phyloP scores from a whole-genome alignment of 2,329 filamentous ascomycete species.

The Stagonosporopsis cucurbitacearum region DNA sequence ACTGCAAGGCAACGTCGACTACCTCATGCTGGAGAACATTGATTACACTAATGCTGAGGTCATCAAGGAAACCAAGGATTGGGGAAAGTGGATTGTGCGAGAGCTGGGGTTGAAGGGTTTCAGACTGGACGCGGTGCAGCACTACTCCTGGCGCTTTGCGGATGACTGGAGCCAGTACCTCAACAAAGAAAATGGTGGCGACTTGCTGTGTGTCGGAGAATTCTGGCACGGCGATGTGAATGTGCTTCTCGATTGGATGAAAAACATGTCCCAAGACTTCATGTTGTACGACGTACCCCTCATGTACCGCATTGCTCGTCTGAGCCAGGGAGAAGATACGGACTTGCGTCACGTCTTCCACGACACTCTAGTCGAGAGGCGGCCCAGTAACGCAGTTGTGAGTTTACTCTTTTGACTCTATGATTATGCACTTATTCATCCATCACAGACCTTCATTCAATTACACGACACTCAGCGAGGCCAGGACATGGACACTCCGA shows the following conservation, averaged over 20 bases:
- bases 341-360: not conserved
- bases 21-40: not conserved
- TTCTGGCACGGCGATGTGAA: not conserved
- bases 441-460: constrained; percentile 67
- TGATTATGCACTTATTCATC: too few relatives aligned
- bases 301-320: not conserved
- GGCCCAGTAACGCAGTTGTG: not conserved
- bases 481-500: constrained; percentile 62
- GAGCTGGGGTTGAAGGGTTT: not conserved
- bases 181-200: not conserved
- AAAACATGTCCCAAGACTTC: not conserved
- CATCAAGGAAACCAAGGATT: not conserved
- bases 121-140: not conserved
- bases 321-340: not conserved
- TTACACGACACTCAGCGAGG: constrained; percentile 68
- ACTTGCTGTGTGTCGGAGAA: not conserved
- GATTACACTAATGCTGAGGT: not conserved
- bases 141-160: not conserved
- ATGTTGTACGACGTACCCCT: not conserved
- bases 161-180: not conserved
- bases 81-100: not conserved
- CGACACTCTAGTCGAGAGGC: not conserved
- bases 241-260: not conserved
- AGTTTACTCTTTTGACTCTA: too few relatives aligned
- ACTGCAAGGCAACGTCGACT: not conserved